Conservation (phyloP, 805 yeast species). For the Schwanniomyces pseudopolymorphus region DNA sequence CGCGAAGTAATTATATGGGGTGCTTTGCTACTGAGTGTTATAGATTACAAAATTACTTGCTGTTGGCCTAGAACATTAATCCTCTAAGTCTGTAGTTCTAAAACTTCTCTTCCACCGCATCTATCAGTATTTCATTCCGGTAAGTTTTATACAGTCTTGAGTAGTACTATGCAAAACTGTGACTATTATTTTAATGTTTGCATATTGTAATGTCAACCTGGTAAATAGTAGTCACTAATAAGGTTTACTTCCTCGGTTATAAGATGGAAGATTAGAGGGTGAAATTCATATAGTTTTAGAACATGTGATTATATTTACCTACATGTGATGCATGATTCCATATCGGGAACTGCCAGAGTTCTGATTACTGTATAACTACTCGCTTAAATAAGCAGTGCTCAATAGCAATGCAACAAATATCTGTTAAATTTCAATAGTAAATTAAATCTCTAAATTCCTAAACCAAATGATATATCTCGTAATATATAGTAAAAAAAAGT, state of each 20-base stretch:
- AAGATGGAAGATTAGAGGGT: neutral
- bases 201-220: neutral
- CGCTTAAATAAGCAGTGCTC: too few species aligned
- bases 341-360: neutral
- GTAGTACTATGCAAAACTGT: neutral
- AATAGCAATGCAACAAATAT: neutral
- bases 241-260: neutral
- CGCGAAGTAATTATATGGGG: too few species aligned
- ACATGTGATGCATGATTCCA: neutral
- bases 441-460: too few species aligned
- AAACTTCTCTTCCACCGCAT: neutral
- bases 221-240: neutral
- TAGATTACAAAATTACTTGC: neutral
- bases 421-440: too few species aligned
- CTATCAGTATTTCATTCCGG: neutral
- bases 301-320: neutral
- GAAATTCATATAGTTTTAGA: neutral
- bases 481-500: too few species aligned
- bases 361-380: too few species aligned
- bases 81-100: neutral
- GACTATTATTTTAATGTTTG: neutral
- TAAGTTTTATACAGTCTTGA: neutral
- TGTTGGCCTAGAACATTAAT: neutral
- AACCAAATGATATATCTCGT: too few species aligned
- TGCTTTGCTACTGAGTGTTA: too few species aligned